Evolutionary conservation across 768 basidiomycete genomes (phyloP).

Genomic region (Leccinellum rugosiceps): DNA sequence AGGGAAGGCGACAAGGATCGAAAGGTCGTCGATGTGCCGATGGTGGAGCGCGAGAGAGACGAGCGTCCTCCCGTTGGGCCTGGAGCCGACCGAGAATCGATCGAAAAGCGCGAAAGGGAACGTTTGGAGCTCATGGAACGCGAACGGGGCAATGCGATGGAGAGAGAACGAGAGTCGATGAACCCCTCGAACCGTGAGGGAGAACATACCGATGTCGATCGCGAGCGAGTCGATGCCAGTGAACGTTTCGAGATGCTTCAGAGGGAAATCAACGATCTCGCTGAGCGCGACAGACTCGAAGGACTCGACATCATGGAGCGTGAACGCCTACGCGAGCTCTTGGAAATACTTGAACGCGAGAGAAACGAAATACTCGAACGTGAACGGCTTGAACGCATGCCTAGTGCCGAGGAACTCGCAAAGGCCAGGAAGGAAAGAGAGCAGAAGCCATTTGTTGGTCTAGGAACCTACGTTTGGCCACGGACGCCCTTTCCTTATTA

Average conservation of each 20-base stretch:
- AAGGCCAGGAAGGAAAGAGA: constrained; percentile 29
- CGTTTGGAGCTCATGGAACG: constrained; percentile 23
- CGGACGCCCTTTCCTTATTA: constrained; percentile 33
- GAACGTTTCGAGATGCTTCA: constrained; percentile 32
- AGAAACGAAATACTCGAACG: constrained; percentile 30
- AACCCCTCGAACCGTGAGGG: constrained; percentile 16
- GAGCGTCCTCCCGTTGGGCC: constrained; percentile 17
- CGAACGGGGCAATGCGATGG: constrained; percentile 12
- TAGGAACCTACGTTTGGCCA: constrained; percentile 31
- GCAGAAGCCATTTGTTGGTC: constrained; percentile 28
- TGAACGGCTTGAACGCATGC: constrained; percentile 31
- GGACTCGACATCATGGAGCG: constrained; percentile 29
- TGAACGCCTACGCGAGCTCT: constrained; percentile 30
- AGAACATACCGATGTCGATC: constrained; percentile 22
- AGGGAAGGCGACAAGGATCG: constrained; percentile 25
- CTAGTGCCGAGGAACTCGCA: constrained; percentile 32
- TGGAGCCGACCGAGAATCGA: constrained; percentile 19
- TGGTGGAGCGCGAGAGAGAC: constrained; percentile 21
- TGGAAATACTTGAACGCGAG: constrained; percentile 30
- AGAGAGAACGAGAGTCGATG: constrained; percentile 19
- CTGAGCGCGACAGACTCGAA: constrained; percentile 29
- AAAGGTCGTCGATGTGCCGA: constrained; percentile 11
- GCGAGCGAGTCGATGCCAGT: constrained; percentile 23
- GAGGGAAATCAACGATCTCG: constrained; percentile 31
- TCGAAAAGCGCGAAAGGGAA: constrained; percentile 29